Evolutionary conservation across 106 monocot species (phyloP), one percentile per base, ranked within the genome.

Genomic region (Dioscorea dumetorum): DNA sequence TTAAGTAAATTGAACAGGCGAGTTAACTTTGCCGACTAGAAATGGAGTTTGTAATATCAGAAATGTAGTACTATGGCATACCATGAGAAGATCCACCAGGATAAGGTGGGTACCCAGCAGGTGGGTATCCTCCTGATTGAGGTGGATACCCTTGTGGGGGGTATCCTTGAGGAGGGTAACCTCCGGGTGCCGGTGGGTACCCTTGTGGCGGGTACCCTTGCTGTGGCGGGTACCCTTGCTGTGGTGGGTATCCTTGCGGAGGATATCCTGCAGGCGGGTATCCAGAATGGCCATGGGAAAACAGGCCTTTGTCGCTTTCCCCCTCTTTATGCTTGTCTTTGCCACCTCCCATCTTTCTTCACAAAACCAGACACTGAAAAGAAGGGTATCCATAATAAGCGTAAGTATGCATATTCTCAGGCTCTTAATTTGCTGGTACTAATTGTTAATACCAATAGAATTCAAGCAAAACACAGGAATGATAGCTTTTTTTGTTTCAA

Each of bases 141-240:
- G n/a, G n/a, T n/a, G n/a, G n/a, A 57, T 82, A 83, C 2, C 70
- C 82, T 49, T 74, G 74, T 0, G 78, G 74, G 21, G 82, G 82
- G 31, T 77, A 76, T 60, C 75, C 75, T 10, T 41, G 41, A 41
- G 41, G 41, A 10, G 17, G 62, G 73, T 81, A 80, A 5, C 50
- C 73, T 22, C 75, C 75, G 19, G 57, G 73, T 17, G 63, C 67
- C 18, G 81, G 69, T 4, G 82, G 74, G 54, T 82, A 82, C 0
- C 73, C 82, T 69, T 79, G 73, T 4, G 78, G 78, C 0, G 78
- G 77, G 48, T 77, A 77, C n/a, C 11, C 58, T 12, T 23, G 28
- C 63, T 79, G 73, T 4, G 78, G 78, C 0, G 78, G 77, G 48
- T 77, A 77, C n/a, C 11, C 58, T 12, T 23, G 28, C 3, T 28